phyloP scores from a whole-genome alignment of 1,284 basidiomycete species.

The Moesziomyces globuligerus region DNA sequence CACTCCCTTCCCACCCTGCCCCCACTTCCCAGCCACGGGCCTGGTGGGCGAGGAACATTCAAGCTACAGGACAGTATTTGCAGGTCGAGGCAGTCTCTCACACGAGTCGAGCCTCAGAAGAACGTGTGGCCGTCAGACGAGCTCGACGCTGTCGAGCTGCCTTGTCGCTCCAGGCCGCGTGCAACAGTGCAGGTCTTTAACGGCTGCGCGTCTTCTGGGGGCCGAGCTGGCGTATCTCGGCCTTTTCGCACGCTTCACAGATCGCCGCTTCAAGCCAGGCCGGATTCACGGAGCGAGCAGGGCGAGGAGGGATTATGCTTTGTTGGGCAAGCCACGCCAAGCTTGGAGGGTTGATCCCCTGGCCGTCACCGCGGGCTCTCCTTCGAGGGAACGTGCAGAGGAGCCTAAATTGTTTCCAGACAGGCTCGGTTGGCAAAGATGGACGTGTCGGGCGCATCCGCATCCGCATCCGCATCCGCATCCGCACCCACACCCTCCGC shows the following conservation, averaged over 20 bases:
- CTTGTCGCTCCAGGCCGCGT: neutral
- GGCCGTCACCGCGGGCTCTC: too few relatives aligned
- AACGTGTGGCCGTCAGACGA: too few relatives aligned
- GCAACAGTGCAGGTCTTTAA: too few relatives aligned
- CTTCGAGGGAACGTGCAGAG: constrained; percentile 36
- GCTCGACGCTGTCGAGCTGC: neutral
- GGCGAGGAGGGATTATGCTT: neutral
- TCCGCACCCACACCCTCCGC: too few relatives aligned
- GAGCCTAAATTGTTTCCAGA: constrained; percentile 19
- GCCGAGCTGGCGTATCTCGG: neutral
- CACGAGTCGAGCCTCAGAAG: too few relatives aligned
- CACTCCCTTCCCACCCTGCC: too few relatives aligned
- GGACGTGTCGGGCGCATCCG: constrained; percentile 12
- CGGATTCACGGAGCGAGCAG: neutral
- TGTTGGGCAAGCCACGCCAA: neutral
- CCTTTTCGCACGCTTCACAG: neutral
- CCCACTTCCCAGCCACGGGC: too few relatives aligned
- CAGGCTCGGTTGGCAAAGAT: constrained; percentile 17
- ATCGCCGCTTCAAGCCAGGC: neutral
- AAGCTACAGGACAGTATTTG: too few relatives aligned
- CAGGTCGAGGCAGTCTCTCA: too few relatives aligned
- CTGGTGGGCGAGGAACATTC: too few relatives aligned
- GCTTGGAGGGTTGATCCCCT: neutral
- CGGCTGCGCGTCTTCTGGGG: too few relatives aligned
- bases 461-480: constrained; percentile 7